Conservation (phyloP, 306 rosid species). For the Castanea mollissima region DNA sequence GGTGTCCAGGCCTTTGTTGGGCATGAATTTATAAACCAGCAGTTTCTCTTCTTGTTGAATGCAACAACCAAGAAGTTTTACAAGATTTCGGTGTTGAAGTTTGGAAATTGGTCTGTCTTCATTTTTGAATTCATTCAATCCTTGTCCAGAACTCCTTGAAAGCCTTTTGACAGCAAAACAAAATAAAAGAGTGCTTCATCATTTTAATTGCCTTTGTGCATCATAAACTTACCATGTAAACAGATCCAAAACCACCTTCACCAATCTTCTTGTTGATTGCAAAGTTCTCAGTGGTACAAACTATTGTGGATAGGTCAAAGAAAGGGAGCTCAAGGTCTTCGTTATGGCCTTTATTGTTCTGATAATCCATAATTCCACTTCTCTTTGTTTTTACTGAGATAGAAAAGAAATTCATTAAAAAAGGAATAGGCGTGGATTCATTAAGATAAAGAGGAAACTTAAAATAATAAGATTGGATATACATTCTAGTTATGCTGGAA, state of each 20-base stretch:
- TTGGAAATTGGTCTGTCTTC: conserved; percentile 56
- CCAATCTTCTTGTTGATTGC: conserved; percentile 44
- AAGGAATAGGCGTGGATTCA: neutral
- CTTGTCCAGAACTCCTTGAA: conserved; percentile 50
- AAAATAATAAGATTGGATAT: neutral
- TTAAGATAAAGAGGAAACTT: neutral
- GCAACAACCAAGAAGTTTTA: conserved; percentile 61
- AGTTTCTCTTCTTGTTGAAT: conserved; percentile 46
- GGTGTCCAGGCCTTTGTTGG: conserved; percentile 58
- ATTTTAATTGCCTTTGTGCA: neutral
- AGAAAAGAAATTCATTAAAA: neutral
- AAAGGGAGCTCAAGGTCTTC: conserved; percentile 49
- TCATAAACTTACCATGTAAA: conserved; percentile 33
- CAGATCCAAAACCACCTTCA: conserved; percentile 66
- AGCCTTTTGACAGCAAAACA: conserved; percentile 56
- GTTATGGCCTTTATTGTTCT: neutral
- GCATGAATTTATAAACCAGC: conserved; percentile 57
- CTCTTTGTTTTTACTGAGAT: neutral
- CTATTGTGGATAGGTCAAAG: conserved; percentile 32
- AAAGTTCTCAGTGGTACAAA: conserved; percentile 40
- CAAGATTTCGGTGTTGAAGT: conserved; percentile 72
- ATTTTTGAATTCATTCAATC: conserved; percentile 50
- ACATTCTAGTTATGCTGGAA: neutral
- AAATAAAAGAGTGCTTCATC: too few relatives aligned
- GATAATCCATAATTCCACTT: neutral